A percentile compares a stretch with the other conserved stretches of the same genome.
Conservation (phyloP, 2,329 filamentous ascomycete genomes). For the Tolypocladium endophyticum region DNA sequence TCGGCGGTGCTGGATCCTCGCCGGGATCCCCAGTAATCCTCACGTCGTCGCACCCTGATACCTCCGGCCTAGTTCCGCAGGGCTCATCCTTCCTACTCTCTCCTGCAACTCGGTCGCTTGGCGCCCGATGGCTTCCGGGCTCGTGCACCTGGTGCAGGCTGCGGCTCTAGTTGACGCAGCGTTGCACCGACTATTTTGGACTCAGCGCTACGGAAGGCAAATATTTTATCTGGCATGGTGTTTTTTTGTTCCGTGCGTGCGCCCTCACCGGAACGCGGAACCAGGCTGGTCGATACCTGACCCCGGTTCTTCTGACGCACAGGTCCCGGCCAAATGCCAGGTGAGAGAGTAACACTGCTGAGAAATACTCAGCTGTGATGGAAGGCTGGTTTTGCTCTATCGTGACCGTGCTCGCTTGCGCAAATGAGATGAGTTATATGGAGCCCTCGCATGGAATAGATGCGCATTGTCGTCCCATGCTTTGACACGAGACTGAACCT, state of each 20-base stretch:
- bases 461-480: background rate
- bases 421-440: background rate
- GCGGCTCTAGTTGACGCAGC: background rate
- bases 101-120: background rate
- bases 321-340: background rate
- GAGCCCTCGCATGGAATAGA: background rate
- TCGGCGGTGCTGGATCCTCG: background rate
- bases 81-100: background rate
- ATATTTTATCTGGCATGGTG: background rate
- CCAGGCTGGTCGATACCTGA: background rate
- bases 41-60: background rate
- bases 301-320: background rate
- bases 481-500: background rate
- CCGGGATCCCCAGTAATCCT: background rate
- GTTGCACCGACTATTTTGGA: background rate
- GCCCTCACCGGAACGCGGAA: background rate
- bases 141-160: background rate
- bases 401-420: background rate
- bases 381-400: background rate
- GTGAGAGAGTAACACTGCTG: background rate
- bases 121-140: background rate
- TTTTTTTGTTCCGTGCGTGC: background rate
- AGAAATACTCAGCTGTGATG: background rate
- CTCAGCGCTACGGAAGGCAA: background rate
- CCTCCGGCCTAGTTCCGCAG: background rate